Base-by-base conservation (phyloP, 768 basidiomycete genomes). In the Amanita fuliginea region DNA sequence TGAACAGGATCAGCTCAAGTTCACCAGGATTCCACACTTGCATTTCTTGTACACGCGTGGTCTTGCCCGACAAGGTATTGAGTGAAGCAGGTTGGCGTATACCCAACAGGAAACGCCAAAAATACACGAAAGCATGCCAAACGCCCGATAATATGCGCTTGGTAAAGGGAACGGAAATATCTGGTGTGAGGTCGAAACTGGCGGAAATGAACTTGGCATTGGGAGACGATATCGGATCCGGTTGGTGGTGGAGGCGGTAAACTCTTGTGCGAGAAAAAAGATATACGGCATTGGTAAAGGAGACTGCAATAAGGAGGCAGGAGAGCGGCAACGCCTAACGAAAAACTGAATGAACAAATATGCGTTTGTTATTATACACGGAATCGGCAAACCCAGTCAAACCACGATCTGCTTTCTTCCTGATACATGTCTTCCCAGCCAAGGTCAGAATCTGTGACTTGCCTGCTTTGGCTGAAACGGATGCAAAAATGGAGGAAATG, bases 341-440 rank as follows among this genome's bases (percentile, higher is more conserved):
- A 37, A 33, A 45, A 26, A 41, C 19, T 51, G 53, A 48, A 45
- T 42, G 14, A 51, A 44, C 53, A 24, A 43, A 7, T 16, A n/a
- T n/a, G 22, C 50, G 58, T n/a, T n/a, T n/a, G n/a, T 28, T 1
- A 32, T 32, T 2, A 32, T 6, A 62, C 42, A 47, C 46, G 28
- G 53, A 35, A 46, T 49, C 10, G 19, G 61, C 73, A 54, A 47
- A 87, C 88, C 88, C 88, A 91, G 64, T 86, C 81, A 52, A 87
- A 81, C 86, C 86, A 86, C 3, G 79, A 69, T 16, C 71, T 67
- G 21, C 75, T 75, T 57, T 73, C 77, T 59, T 83, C 83, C 50
- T 74, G 73, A 52, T 84, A 81, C 67, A 88, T 77, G 59, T 84
- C 81, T 57, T 88, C 85, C 86, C 86, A 89, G 2, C 80, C 81